Base-by-base conservation (phyloP, 257 asterid species). In the Solanum piurae region DNA sequence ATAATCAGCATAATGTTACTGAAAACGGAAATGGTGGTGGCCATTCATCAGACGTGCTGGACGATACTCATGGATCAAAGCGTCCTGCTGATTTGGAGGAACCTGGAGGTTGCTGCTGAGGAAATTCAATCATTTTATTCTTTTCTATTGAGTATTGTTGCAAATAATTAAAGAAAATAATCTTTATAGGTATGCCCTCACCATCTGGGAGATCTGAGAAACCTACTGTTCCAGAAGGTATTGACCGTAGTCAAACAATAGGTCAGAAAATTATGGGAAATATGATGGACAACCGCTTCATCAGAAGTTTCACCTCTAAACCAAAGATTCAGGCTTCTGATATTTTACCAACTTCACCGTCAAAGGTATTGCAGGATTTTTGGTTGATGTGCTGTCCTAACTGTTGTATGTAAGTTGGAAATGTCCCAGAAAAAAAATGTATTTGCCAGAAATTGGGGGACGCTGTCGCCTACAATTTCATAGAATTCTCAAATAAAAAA, bases 201-300 rank as follows among this genome's bases (percentile, higher is more conserved):
- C 99, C 99, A 62, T 96, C 98, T 89, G 96, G 96, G 62, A 93
- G 90, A 90, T 90, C 85, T 80, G 89, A 89, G 66, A 91, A 92
- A 88, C 88, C 95, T 89, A 86, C 90, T 79, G 95, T 91, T 84
- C 88, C 86, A 36, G 96, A 89, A 89, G 94, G 92, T 83, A 88
- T 96, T 86, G 98, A 94, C 88, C 98, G 96, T 86, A 95, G 74
- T 94, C 99, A 96, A 91, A 95, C 99, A 86, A 84, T 97, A 49
- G 99, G 99, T 79, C 99, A 97, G 91, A 97, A 93, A 85, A 88
- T 97, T 88, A 97, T 97, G 99, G 98, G 96, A 83, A 95, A 95
- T 92, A 90, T 95, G 98, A 94, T 94, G 99, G 99, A 96, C 88
- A 96, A 94, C 88, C 77, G 93, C 89, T 94, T 97, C 88, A 71